Evolutionary conservation across 164 flowering plant genomes (phyloP).

Genomic region (Dillenia suffruticosa): DNA sequence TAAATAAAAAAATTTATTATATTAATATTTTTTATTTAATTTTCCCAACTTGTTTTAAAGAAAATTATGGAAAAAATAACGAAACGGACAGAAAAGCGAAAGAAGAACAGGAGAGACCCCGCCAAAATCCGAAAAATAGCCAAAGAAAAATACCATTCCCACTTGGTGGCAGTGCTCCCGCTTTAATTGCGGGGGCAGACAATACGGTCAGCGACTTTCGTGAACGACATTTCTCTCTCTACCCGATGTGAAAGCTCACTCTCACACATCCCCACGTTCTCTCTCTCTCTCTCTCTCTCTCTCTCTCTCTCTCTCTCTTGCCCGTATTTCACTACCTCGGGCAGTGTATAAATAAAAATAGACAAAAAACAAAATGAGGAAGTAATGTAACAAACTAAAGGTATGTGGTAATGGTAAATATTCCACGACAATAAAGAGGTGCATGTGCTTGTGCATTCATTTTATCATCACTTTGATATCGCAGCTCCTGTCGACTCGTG

Average conservation of each 20-base stretch:
- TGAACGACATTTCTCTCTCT: conserved; percentile 27
- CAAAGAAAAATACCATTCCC: no score
- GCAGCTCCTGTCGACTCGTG: background rate
- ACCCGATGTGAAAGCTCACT: conserved; percentile 31
- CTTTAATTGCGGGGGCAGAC: conserved; percentile 37
- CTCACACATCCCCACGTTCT: conserved; percentile 7
- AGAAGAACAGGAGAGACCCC: no score
- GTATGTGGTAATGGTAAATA: no score
- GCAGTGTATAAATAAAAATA: conserved; percentile 9
- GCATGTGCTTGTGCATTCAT: conserved; percentile 1
- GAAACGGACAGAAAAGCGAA: no score
- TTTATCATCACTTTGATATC: conserved; percentile 13
- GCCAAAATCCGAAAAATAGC: no score
- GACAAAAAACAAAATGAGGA: conserved; percentile 5
- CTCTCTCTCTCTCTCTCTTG: conserved; percentile 3
- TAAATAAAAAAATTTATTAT: no score
- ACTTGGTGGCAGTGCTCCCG: conserved; percentile 2
- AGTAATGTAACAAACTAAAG: no score
- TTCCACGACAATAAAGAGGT: no score
- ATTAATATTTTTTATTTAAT: no score
- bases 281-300: conserved; percentile 7
- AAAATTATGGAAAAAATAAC: no score
- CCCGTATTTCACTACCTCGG: conserved; percentile 8
- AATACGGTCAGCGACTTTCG: conserved; percentile 32
- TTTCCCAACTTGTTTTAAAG: no score